Conservation (phyloP, 1,139 yeast genomes). For the Kodamaea fungicola region DNA sequence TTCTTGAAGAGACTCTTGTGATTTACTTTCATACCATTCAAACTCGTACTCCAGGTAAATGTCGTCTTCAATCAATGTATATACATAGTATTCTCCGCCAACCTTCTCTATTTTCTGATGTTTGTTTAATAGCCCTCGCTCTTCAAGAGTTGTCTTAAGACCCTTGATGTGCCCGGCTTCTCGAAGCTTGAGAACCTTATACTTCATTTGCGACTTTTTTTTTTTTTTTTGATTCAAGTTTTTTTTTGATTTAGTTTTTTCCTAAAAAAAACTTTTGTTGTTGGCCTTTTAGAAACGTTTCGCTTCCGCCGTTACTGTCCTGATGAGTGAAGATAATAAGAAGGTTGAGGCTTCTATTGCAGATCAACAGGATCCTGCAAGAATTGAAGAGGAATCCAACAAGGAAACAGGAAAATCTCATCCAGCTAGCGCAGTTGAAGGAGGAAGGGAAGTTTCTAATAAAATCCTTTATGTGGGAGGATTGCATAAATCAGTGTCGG, state of each 20-base stretch:
- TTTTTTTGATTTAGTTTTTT: slow-evolving; percentile 2
- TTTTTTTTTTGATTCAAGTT: background rate
- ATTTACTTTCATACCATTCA: background rate
- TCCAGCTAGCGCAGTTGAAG: slow-evolving; percentile 71
- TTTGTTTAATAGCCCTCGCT: slow-evolving; percentile 18
- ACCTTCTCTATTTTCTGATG: slow-evolving; percentile 19
- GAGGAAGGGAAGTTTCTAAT: slow-evolving; percentile 77
- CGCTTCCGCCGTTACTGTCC: too few relatives aligned
- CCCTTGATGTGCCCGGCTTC: slow-evolving; percentile 21
- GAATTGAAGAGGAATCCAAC: background rate
- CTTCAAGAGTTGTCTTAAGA: slow-evolving; percentile 24
- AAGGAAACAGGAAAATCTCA: background rate
- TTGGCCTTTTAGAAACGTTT: slow-evolving; percentile 1
- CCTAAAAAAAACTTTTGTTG: slow-evolving; percentile 1
- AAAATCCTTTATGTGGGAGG: slow-evolving; percentile 77
- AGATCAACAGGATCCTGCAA: background rate
- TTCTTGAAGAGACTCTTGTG: background rate
- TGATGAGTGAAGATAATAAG: too few relatives aligned
- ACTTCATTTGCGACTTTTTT: slow-evolving; percentile 1
- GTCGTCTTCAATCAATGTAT: slow-evolving; percentile 3
- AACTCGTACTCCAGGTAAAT: background rate
- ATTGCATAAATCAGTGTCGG: slow-evolving; percentile 62
- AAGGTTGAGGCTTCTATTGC: background rate
- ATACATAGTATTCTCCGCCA: slow-evolving; percentile 11
- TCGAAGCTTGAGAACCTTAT: slow-evolving; percentile 3